Conservation (phyloP, 495 filamentous ascomycete genomes). For the Neurospora sp. region DNA sequence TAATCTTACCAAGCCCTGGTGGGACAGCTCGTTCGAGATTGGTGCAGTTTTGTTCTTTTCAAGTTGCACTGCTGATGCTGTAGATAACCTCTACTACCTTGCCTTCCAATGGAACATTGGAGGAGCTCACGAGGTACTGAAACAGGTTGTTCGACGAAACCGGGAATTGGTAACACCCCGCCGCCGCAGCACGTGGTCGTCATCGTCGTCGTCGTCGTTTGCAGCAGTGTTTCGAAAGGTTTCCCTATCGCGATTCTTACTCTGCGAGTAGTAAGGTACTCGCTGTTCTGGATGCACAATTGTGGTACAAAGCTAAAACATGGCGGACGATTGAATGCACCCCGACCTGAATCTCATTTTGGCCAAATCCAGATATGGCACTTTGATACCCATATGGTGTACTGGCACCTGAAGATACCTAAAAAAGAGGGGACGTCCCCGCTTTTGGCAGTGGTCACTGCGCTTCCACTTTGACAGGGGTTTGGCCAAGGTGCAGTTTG, state of each 20-base stretch:
- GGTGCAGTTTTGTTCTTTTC: neutral
- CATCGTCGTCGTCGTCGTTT: neutral
- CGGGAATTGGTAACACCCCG: neutral
- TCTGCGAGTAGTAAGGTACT: neutral
- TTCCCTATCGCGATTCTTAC: neutral
- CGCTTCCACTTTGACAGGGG: neutral
- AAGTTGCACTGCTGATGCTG: neutral
- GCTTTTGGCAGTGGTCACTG: neutral
- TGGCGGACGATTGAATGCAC: neutral
- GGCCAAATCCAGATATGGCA: neutral
- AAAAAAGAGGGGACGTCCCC: neutral
- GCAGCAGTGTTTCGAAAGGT: neutral
- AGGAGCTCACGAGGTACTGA: neutral
- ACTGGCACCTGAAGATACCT: neutral
- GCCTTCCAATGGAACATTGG: neutral
- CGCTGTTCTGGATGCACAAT: neutral
- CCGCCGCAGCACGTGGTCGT: neutral
- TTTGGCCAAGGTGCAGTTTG: neutral
- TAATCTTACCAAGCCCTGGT: neutral
- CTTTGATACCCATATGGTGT: neutral
- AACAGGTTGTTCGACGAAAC: neutral
- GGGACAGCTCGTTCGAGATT: neutral
- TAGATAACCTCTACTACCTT: neutral
- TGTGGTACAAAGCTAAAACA: neutral
- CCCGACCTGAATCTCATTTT: neutral